Evolutionary conservation across 768 basidiomycete species (phyloP), one percentile per base, ranked within the genome.

Genomic region (Mycena galopus): DNA sequence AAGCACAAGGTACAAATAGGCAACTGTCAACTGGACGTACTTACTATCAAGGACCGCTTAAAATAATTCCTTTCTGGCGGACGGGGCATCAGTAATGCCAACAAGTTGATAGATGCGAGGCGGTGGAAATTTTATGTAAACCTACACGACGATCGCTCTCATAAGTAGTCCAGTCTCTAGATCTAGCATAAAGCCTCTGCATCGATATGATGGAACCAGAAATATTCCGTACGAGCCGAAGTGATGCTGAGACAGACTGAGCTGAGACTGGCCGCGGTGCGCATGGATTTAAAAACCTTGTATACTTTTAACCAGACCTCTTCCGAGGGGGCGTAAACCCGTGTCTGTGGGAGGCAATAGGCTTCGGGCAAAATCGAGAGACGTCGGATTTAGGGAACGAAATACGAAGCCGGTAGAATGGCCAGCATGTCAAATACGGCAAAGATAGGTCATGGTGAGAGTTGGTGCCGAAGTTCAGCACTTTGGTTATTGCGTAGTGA

Each of bases 151-250:
- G n/a, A n/a, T n/a, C n/a, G n/a, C n/a, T n/a, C n/a, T n/a, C n/a
- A n/a, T n/a, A n/a, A n/a, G n/a, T n/a, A n/a, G n/a, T n/a, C n/a
- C n/a, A n/a, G n/a, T n/a, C n/a, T n/a, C n/a, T n/a, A 68, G 33
- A 12, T 55, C 50, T 23, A 37, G 50, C n/a, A n/a, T n/a, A n/a
- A n/a, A 61, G 29, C n/a, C 44, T 47, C 35, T 32, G 4, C 30
- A 62, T 53, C 51, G 67, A 69, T 55, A 61, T 39, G 60, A 25
- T 21, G 30, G 39, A 53, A 51, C 47, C 65, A 39, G 33, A 33
- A 23, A 23, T n/a, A n/a, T 16, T 16, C 23, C 60, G 32, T 60
- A 62, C 44, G 60, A 55, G 37, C 27, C 35, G 58, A 60, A 61
- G 59, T 53, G 35, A 68, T 29, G 33, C 25, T 37, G 47, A 11